phyloP scores from a whole-genome alignment of 2,329 filamentous ascomycete genomes.

The Coniochaeta pulveracea region DNA sequence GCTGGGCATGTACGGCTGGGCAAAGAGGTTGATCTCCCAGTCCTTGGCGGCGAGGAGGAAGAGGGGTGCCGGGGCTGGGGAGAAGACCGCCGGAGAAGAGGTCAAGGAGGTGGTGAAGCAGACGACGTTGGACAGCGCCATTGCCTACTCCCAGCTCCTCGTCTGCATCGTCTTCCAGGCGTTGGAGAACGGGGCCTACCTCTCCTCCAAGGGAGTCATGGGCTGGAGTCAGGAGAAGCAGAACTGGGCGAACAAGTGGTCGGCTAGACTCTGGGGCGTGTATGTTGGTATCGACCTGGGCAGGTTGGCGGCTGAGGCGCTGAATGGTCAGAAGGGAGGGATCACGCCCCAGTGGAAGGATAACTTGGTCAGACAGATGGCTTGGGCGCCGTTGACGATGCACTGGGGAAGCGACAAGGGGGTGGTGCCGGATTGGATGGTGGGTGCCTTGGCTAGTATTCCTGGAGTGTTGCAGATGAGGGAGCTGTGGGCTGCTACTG shows the following conservation, averaged over 20 bases:
- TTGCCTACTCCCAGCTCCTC: conserved; percentile 59
- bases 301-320: conserved; percentile 41
- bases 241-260: conserved; percentile 55
- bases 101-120: conserved; percentile 25
- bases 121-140: conserved; percentile 24
- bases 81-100: conserved; percentile 12
- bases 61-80: no score
- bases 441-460: conserved; percentile 30
- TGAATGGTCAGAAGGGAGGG: conserved; percentile 20
- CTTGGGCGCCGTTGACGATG: conserved; percentile 72
- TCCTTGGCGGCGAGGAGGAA: conserved; percentile 18
- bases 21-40: conserved; percentile 33
- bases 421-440: conserved; percentile 25
- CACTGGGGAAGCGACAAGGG: conserved; percentile 72
- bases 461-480: conserved; percentile 32
- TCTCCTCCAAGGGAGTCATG: conserved; percentile 63
- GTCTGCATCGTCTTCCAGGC: conserved; percentile 62
- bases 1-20: conserved; percentile 62
- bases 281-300: conserved; percentile 70
- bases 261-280: conserved; percentile 67
- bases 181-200: conserved; percentile 74
- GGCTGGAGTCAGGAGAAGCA: conserved; percentile 44
- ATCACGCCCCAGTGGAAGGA: conserved; percentile 45
- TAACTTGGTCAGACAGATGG: conserved; percentile 56
- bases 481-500: conserved; percentile 31